These are phyloP conservation scores for Penicillium expansum DNA, from an alignment of 2,329 filamentous ascomycete genomes.

Conservation along the genomic window DNA sequence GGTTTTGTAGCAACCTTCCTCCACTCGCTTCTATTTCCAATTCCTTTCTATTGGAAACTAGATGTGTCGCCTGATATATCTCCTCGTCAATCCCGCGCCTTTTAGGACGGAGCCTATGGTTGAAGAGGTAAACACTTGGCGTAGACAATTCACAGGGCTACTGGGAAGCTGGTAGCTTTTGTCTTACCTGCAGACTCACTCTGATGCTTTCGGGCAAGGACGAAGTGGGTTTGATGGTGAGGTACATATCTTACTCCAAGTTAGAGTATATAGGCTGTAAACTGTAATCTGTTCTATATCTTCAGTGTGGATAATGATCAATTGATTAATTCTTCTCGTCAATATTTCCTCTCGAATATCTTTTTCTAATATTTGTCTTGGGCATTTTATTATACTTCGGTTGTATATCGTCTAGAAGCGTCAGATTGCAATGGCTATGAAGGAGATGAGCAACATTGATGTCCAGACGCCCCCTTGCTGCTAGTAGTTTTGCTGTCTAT, in stretches of 20 bases:
- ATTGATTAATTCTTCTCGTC: neutral
- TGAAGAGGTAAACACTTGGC: slow-evolving; percentile 90
- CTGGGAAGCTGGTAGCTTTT: slow-evolving; percentile 10
- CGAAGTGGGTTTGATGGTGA: slow-evolving; percentile 12
- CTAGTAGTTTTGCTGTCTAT: neutral
- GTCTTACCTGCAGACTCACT: slow-evolving; percentile 14
- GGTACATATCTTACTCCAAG: slow-evolving; percentile 1
- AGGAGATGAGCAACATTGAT: neutral
- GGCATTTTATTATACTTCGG: neutral
- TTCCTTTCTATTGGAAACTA: slow-evolving; percentile 8
- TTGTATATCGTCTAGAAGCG: neutral
- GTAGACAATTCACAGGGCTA: slow-evolving; percentile 60
- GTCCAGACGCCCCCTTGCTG: neutral
- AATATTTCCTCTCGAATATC: neutral
- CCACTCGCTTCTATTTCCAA: neutral
- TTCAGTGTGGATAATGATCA: neutral
- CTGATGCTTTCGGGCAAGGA: slow-evolving; percentile 11
- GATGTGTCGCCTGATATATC: slow-evolving; percentile 69
- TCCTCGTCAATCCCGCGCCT: slow-evolving; percentile 57
- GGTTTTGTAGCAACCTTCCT: neutral
- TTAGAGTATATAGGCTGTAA: neutral
- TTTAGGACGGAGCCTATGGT: slow-evolving; percentile 46
- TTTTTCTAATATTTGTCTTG: neutral
- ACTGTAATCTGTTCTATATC: neutral
- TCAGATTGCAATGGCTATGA: neutral